These are phyloP conservation scores for Eryngium alpinum DNA, from an alignment of 140 eudicot genomes.

Conservation along the genomic window DNA sequence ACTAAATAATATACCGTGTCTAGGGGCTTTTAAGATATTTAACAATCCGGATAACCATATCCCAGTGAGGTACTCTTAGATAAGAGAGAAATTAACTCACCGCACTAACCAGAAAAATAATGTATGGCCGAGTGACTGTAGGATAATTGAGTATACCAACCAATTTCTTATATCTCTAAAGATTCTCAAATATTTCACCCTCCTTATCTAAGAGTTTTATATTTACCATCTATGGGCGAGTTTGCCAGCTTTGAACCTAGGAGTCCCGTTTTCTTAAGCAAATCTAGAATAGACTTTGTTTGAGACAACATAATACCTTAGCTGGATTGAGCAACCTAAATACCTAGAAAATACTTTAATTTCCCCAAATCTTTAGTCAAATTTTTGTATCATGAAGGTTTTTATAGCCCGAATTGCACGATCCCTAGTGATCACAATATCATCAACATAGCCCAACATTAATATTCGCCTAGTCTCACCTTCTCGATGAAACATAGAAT, in stretches of 20 bases:
- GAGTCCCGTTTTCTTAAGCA: neutral
- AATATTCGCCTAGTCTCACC: neutral
- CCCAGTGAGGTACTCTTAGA: neutral
- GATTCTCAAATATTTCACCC: neutral
- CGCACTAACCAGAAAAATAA: neutral
- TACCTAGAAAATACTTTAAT: neutral
- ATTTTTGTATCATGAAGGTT: neutral
- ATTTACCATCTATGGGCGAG: neutral
- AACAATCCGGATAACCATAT: neutral
- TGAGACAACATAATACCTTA: neutral
- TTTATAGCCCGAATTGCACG: neutral
- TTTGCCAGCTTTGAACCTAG: neutral
- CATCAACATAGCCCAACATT: neutral
- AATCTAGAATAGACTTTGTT: neutral
- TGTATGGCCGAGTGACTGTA: neutral
- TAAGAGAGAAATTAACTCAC: neutral
- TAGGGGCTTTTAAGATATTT: neutral
- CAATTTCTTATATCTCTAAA: neutral
- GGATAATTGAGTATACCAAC: neutral
- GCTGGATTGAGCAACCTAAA: neutral
- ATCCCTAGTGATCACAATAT: neutral
- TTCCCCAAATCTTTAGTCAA: constrained; percentile 4
- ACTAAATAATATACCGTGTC: neutral
- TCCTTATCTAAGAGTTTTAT: too few species aligned
- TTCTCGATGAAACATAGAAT: neutral